Percentiles rank a stretch among this genome's conserved stretches.
Conservation (phyloP, 306 rosid species). For the Cajanus cajan region DNA sequence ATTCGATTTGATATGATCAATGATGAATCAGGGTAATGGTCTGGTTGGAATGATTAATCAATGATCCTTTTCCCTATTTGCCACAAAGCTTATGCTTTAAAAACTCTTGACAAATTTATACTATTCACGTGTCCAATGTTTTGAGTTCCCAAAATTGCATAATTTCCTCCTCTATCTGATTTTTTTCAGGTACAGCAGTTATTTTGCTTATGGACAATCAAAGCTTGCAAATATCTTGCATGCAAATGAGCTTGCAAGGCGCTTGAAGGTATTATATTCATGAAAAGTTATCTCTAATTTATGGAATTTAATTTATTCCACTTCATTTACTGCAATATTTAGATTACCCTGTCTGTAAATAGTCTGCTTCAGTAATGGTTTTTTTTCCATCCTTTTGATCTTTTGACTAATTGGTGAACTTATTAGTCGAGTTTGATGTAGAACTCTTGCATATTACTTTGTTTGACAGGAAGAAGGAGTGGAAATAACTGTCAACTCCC, state of each 20-base stretch:
- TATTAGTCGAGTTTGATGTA: constrained; percentile 17
- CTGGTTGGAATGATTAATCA: constrained; percentile 31
- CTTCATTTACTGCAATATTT: not conserved
- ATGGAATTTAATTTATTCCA: constrained; percentile 13
- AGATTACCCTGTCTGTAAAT: constrained; percentile 4
- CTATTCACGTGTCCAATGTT: constrained; percentile 11
- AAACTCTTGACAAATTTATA: not conserved
- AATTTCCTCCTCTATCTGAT: not conserved
- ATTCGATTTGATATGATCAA: constrained; percentile 66
- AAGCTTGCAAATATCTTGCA: constrained; percentile 83
- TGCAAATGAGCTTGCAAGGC: constrained; percentile 77
- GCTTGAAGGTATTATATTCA: constrained; percentile 58
- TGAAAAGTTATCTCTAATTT: not conserved
- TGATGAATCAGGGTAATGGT: constrained; percentile 60
- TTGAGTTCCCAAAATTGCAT: not conserved
- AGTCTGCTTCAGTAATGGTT: not conserved
- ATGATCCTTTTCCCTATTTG: not conserved
- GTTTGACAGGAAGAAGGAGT: constrained; percentile 70
- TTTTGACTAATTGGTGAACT: constrained; percentile 8
- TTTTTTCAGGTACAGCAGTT: constrained; percentile 51
- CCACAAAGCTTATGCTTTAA: not conserved
- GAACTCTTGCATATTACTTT: not conserved
- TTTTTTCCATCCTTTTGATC: constrained; percentile 7
- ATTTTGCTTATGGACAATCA: constrained; percentile 71
- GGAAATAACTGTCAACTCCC: constrained; percentile 62